Evolutionary conservation across 2,329 filamentous ascomycete species (phyloP).

Genomic region (Stylonectria norvegica): DNA sequence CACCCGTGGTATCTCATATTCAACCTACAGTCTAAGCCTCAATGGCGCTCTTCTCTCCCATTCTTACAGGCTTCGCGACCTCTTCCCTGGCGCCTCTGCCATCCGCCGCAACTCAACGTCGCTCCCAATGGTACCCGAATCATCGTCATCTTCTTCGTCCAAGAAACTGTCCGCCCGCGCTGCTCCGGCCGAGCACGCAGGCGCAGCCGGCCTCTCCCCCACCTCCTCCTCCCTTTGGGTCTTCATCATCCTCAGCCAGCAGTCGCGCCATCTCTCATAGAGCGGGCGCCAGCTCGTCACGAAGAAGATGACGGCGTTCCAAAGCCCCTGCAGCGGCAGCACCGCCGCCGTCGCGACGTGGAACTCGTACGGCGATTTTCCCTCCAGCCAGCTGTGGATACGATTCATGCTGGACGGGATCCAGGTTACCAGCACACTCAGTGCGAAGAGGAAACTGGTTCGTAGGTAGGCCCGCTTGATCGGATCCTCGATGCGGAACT

Average conservation of each 20-base stretch:
- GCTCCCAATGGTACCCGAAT: conserved; percentile 29
- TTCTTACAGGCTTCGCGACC: conserved; percentile 21
- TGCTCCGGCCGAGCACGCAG: too few species aligned
- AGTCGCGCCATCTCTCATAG: conserved; percentile 10
- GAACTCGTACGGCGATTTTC: conserved; percentile 56
- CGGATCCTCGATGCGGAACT: conserved; percentile 45
- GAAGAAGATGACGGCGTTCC: conserved; percentile 77
- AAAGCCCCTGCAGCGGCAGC: conserved; percentile 73
- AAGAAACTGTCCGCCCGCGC: conserved; percentile 25
- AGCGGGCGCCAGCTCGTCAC: conserved; percentile 52
- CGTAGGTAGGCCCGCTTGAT: conserved; percentile 60
- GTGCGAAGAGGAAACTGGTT: conserved; percentile 58
- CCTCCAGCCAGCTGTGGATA: conserved; percentile 61
- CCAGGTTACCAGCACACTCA: conserved; percentile 60
- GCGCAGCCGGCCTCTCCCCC: conserved; percentile 8
- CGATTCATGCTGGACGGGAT: conserved; percentile 70
- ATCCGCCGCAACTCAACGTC: conserved; percentile 34
- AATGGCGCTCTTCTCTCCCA: too few species aligned
- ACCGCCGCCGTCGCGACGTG: conserved; percentile 69
- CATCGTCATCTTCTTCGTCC: conserved; percentile 28
- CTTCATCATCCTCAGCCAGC: not conserved
- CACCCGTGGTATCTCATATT: too few species aligned
- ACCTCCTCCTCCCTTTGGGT: conserved; percentile 12
- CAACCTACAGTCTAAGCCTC: too few species aligned
- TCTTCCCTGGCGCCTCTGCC: conserved; percentile 24